Evolutionary conservation across 2,329 filamentous ascomycete species (phyloP).

Genomic region (Fusarium guadeloupense): DNA sequence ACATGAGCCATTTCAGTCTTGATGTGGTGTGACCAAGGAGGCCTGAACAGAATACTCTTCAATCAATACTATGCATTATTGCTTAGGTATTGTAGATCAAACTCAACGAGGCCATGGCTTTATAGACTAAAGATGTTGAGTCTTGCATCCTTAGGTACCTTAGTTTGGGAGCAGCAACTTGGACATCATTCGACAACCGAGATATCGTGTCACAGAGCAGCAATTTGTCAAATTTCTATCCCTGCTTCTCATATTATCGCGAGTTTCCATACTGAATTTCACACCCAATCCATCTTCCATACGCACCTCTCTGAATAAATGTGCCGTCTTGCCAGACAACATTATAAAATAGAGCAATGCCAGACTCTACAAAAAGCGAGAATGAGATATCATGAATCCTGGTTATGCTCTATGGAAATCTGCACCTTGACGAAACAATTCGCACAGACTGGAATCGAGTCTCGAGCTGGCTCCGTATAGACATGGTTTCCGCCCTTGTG

Average conservation of each 20-base stretch:
- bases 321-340: neutral
- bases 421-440: neutral
- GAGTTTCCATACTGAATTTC: slow-evolving; percentile 4
- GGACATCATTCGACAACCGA: neutral
- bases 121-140: too few species aligned
- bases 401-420: neutral
- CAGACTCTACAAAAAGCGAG: slow-evolving; percentile 9
- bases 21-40: too few species aligned
- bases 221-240: slow-evolving; percentile 21
- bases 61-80: too few species aligned
- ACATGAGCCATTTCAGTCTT: neutral
- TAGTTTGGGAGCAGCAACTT: too few species aligned
- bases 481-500: neutral
- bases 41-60: too few species aligned
- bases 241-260: slow-evolving; percentile 1
- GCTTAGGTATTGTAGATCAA: too few species aligned
- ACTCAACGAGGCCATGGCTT: too few species aligned
- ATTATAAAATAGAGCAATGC: neutral
- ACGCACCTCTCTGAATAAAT: neutral
- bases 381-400: neutral
- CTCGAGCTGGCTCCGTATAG: neutral
- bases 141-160: too few species aligned
- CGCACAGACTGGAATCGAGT: neutral
- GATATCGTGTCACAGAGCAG: neutral
- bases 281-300: neutral